These are phyloP conservation scores for Guillardia theta DNA, from an alignment of 78 protist genomes.

Conservation along the genomic window DNA sequence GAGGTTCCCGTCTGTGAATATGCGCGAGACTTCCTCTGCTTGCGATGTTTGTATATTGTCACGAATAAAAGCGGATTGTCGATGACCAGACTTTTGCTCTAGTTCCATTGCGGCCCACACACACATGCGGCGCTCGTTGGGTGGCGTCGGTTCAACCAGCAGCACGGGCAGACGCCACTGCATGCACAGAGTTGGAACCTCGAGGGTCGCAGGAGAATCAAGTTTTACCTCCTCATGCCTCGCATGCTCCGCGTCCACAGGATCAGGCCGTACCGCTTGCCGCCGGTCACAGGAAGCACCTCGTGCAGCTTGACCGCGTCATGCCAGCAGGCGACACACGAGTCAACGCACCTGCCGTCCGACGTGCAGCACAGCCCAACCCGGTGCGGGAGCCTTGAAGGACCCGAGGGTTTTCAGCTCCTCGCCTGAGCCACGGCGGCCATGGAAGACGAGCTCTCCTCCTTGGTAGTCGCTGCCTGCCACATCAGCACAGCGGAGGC, in stretches of 20 bases:
- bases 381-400: background rate
- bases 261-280: background rate
- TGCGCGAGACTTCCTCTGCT: background rate
- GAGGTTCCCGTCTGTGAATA: no score
- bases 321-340: background rate
- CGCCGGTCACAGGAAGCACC: background rate
- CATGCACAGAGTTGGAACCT: no score
- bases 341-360: no score
- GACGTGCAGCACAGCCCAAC: background rate
- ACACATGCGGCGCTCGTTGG: background rate
- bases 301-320: background rate
- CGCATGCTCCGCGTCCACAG: background rate
- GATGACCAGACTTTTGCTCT: no score
- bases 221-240: no score
- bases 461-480: background rate
- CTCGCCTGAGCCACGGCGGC: background rate
- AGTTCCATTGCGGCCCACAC: background rate
- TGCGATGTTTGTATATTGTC: background rate
- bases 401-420: background rate
- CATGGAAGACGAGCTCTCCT: background rate
- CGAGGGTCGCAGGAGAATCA: no score
- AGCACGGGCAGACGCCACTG: background rate
- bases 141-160: background rate
- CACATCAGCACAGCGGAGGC: no score
- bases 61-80: no score